Percentiles rank a stretch among this genome's conserved stretches.
These are phyloP conservation scores for Penicillium cinerascens DNA, from an alignment of 495 filamentous ascomycete species.

Conservation along the genomic window DNA sequence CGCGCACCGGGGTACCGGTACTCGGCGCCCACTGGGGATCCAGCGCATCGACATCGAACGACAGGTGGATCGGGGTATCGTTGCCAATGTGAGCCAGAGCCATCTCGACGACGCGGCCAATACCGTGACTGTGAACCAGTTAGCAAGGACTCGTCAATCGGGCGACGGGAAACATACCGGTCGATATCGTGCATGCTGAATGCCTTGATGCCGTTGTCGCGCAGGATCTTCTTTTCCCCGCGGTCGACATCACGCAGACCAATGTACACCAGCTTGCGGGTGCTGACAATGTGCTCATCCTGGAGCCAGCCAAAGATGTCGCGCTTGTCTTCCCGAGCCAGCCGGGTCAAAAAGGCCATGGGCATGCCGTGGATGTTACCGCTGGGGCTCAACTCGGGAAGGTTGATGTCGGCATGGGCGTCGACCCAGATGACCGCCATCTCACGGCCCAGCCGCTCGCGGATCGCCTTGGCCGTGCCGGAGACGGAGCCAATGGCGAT, in stretches of 20 bases:
- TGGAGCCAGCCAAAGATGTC: conserved; percentile 87
- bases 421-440: conserved; percentile 98
- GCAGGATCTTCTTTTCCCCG: conserved; percentile 85
- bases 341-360: conserved; percentile 82
- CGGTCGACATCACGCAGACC: conserved; percentile 88
- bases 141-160: not conserved
- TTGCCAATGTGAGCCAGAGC: conserved; percentile 88
- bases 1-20: conserved; percentile 92
- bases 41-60: conserved; percentile 94
- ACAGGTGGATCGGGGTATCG: conserved; percentile 94
- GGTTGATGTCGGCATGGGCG: conserved; percentile 97
- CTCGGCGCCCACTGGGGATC: conserved; percentile 95
- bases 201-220: conserved; percentile 85
- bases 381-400: conserved; percentile 80
- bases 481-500: conserved; percentile 93
- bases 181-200: conserved; percentile 99
- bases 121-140: conserved; percentile 61
- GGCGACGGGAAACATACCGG: conserved; percentile 41
- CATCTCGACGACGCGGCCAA: conserved; percentile 97
- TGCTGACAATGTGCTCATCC: conserved; percentile 58
- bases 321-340: conserved; percentile 66
- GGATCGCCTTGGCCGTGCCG: conserved; percentile 78
- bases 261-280: conserved; percentile 94
- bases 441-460: conserved; percentile 75
- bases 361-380: conserved; percentile 99